phyloP scores from a whole-genome alignment of 1,139 yeast species.

The Geotrichum bryndzae region DNA sequence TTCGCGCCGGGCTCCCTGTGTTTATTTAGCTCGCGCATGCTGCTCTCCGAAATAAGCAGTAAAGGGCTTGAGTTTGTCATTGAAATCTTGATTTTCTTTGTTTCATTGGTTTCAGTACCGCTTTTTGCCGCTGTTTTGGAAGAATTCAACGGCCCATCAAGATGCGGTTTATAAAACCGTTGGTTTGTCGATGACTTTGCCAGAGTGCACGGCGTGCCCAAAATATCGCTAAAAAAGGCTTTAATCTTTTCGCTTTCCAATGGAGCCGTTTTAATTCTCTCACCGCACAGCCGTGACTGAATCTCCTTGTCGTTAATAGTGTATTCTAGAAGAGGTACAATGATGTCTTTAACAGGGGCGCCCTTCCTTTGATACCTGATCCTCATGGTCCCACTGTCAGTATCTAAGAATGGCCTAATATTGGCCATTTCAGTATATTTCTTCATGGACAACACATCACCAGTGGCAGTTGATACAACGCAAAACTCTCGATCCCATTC shows the following conservation, averaged over 20 bases:
- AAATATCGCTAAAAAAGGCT: slow-evolving; percentile 29
- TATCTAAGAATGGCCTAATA: slow-evolving; percentile 30
- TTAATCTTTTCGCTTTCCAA: slow-evolving; percentile 22
- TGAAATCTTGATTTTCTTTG: not conserved
- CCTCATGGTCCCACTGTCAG: slow-evolving; percentile 18
- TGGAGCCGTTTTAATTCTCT: slow-evolving; percentile 19
- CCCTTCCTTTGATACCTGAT: slow-evolving; percentile 5
- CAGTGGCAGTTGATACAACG: slow-evolving; percentile 29
- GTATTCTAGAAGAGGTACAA: slow-evolving; percentile 18
- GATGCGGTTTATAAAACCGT: slow-evolving; percentile 19
- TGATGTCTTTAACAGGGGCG: slow-evolving; percentile 15
- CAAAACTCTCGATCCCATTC: slow-evolving; percentile 39
- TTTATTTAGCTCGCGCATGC: slow-evolving; percentile 27
- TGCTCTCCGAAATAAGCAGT: slow-evolving; percentile 32
- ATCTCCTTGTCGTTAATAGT: slow-evolving; percentile 5
- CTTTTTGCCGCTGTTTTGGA: not conserved
- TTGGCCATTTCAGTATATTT: slow-evolving; percentile 34
- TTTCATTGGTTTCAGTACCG: not conserved
- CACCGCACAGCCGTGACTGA: slow-evolving; percentile 17
- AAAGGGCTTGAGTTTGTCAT: slow-evolving; percentile 34
- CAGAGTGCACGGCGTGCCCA: slow-evolving; percentile 35
- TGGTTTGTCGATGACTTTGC: slow-evolving; percentile 25
- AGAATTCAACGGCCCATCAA: slow-evolving; percentile 13
- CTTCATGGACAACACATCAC: slow-evolving; percentile 34
- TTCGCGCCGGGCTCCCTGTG: slow-evolving; percentile 17